Conservation (phyloP, 2,329 filamentous ascomycete species). For the Hymenoscyphus repandus region DNA sequence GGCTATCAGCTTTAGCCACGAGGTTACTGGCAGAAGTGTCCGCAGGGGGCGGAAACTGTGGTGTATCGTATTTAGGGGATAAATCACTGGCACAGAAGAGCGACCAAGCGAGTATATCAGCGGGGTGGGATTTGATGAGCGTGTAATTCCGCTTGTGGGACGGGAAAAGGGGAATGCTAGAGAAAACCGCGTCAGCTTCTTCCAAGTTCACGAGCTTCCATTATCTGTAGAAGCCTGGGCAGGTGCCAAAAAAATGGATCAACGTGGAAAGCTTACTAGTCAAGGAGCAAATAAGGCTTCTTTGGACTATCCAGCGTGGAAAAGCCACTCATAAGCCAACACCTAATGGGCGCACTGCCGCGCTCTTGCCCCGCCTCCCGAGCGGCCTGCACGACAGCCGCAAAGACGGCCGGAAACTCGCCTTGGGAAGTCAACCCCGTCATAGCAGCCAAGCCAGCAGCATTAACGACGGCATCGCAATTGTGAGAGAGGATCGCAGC, state of each 20-base stretch:
- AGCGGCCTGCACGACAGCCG: slow-evolving; percentile 32
- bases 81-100: slow-evolving; percentile 34
- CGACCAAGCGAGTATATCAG: slow-evolving; percentile 33
- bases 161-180: slow-evolving; percentile 12
- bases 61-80: slow-evolving; percentile 28
- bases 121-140: slow-evolving; percentile 21
- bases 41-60: slow-evolving; percentile 13
- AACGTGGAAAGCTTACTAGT: slow-evolving; percentile 27
- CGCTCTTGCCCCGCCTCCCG: slow-evolving; percentile 32
- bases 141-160: slow-evolving; percentile 19
- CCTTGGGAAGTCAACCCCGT: slow-evolving; percentile 34
- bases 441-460: slow-evolving; percentile 29
- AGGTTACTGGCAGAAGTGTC: slow-evolving; percentile 20
- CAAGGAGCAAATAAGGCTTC: slow-evolving; percentile 30
- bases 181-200: slow-evolving; percentile 4
- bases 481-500: slow-evolving; percentile 32
- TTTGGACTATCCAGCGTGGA: slow-evolving; percentile 35
- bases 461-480: slow-evolving; percentile 37
- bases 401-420: slow-evolving; percentile 34
- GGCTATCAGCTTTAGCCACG: slow-evolving; percentile 7
- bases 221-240: neutral
- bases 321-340: slow-evolving; percentile 36
- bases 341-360: slow-evolving; percentile 30
- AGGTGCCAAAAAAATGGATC: neutral
- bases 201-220: neutral